Conservation (phyloP, 2,329 filamentous ascomycete species). For the Rugonectria rugulosa region DNA sequence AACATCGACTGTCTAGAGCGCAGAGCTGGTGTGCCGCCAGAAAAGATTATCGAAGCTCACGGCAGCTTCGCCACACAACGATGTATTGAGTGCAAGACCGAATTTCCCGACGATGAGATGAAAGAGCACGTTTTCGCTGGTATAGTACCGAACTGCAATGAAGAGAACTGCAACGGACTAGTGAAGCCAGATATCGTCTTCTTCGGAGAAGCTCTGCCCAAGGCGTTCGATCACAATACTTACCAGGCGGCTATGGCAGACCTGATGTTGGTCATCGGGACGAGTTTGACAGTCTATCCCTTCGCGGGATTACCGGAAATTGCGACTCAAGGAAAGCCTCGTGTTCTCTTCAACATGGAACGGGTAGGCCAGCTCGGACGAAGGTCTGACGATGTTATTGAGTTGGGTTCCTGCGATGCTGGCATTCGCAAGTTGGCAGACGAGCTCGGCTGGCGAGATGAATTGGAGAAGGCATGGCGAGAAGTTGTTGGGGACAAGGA, state of each 20-base stretch:
- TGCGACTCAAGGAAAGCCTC: slow-evolving; percentile 68
- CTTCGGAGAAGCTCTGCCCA: slow-evolving; percentile 76
- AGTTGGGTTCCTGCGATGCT: slow-evolving; percentile 83
- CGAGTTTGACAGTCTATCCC: slow-evolving; percentile 85
- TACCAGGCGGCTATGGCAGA: slow-evolving; percentile 69
- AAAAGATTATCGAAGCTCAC: slow-evolving; percentile 91
- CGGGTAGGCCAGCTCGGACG: slow-evolving; percentile 80
- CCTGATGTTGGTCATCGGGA: slow-evolving; percentile 85
- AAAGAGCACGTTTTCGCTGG: slow-evolving; percentile 69
- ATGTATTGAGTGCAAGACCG: slow-evolving; percentile 84
- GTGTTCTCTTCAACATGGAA: slow-evolving; percentile 89
- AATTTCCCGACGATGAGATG: slow-evolving; percentile 80
- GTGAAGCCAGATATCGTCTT: slow-evolving; percentile 97
- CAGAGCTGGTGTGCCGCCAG: slow-evolving; percentile 79
- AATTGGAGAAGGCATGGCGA: slow-evolving; percentile 81
- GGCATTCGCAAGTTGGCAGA: slow-evolving; percentile 82
- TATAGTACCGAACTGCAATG: slow-evolving; percentile 73
- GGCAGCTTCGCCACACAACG: slow-evolving; percentile 91
- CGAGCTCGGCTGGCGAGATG: slow-evolving; percentile 83
- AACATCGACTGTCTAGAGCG: slow-evolving; percentile 98
- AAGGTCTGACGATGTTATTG: slow-evolving; percentile 82
- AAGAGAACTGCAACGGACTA: slow-evolving; percentile 71
- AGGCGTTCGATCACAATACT: slow-evolving; percentile 45
- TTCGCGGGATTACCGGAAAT: slow-evolving; percentile 82
- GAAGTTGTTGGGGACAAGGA: slow-evolving; percentile 68